phyloP scores from a whole-genome alignment of 176 grass and related monocot genomes.

The Secale cereale region DNA sequence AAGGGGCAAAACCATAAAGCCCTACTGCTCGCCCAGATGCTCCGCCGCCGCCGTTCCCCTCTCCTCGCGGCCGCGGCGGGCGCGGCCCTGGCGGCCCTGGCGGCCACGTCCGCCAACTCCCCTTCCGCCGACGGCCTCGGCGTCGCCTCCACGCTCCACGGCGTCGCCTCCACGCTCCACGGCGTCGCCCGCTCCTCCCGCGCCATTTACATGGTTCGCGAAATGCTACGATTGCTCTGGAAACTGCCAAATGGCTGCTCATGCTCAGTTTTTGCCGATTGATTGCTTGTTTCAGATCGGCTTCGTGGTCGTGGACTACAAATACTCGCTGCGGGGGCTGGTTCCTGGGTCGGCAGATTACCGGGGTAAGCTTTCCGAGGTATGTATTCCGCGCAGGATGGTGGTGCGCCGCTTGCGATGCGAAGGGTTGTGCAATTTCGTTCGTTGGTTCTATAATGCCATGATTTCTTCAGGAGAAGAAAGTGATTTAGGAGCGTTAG shows the following conservation, averaged over 20 bases:
- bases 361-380: constrained; percentile 71
- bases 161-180: constrained; percentile 47
- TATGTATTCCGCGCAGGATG: constrained; percentile 5
- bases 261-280: neutral
- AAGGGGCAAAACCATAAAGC: neutral
- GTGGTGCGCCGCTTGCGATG: neutral
- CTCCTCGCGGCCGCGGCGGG: constrained; percentile 36
- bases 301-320: constrained; percentile 77
- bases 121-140: constrained; percentile 25
- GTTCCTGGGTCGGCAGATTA: constrained; percentile 49
- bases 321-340: constrained; percentile 56
- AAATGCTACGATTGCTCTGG: neutral
- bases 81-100: constrained; percentile 15
- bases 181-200: constrained; percentile 74
- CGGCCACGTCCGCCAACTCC: constrained; percentile 4
- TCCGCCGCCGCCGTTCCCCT: constrained; percentile 21
- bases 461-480: neutral
- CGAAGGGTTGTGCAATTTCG: neutral
- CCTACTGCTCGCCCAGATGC: constrained; percentile 12
- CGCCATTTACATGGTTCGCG: constrained; percentile 62
- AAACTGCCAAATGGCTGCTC: neutral
- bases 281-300: constrained; percentile 49
- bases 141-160: constrained; percentile 32
- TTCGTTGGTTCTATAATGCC: neutral
- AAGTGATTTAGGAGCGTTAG: neutral